Evolutionary conservation across 441 rosid species (phyloP).

Genomic region (Populus hybrid): DNA sequence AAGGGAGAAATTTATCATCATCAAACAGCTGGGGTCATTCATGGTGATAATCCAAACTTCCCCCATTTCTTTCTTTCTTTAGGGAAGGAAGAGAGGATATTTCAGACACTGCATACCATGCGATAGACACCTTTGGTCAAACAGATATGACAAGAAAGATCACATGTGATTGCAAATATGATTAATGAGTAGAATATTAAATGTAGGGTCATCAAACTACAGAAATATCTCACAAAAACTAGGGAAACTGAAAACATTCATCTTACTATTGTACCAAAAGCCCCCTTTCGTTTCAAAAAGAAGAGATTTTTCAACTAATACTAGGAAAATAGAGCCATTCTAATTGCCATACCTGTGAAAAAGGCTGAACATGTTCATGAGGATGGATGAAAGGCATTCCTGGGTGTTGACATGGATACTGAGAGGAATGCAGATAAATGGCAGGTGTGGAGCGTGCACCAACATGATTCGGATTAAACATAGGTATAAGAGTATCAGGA

Average conservation of each 20-base stretch:
- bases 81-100: neutral
- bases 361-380: conserved; percentile 60
- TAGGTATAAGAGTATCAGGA: conserved; percentile 66
- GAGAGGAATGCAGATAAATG: conserved; percentile 60
- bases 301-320: neutral
- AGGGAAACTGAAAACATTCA: neutral
- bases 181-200: neutral
- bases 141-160: neutral
- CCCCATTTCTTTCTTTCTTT: neutral
- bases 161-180: neutral
- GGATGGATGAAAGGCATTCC: conserved; percentile 62
- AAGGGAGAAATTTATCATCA: neutral
- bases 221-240: neutral
- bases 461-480: conserved; percentile 57
- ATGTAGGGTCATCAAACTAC: neutral
- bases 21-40: neutral
- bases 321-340: neutral
- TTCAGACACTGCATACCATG: neutral
- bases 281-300: neutral
- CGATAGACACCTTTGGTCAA: neutral
- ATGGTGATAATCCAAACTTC: neutral
- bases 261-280: neutral
- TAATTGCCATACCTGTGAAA: conserved; percentile 54
- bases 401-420: conserved; percentile 70
- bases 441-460: conserved; percentile 51